phyloP scores from a whole-genome alignment of 371 early-diverging fungal species.

The Apophysomyces trapeziformis region DNA sequence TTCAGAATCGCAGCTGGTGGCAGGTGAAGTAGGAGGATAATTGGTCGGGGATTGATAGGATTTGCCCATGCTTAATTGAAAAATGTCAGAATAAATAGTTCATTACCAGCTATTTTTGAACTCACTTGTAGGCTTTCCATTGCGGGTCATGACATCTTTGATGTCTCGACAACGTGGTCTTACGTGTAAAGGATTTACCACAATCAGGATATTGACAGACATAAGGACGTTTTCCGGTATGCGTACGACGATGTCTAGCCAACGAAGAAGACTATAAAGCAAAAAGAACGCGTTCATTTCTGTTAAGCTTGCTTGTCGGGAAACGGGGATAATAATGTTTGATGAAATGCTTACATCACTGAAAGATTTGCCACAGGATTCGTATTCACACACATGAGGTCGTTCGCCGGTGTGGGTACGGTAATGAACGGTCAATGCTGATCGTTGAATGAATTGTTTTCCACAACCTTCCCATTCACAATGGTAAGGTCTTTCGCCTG shows the following conservation, averaged over 20 bases:
- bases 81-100: constrained; percentile 12
- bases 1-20: constrained; percentile 40
- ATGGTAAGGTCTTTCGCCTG: constrained; percentile 70
- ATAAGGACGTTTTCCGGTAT: constrained; percentile 47
- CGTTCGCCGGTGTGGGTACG: constrained; percentile 81
- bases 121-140: constrained; percentile 27
- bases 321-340: neutral
- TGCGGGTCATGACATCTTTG: constrained; percentile 46
- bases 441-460: constrained; percentile 78
- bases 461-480: constrained; percentile 66
- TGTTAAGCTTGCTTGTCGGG: neutral
- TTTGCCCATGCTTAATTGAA: constrained; percentile 16
- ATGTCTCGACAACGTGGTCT: constrained; percentile 68
- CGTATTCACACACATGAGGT: constrained; percentile 72
- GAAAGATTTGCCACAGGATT: constrained; percentile 61
- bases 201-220: constrained; percentile 46
- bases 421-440: constrained; percentile 75
- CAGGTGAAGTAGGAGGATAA: constrained; percentile 18
- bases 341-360: constrained; percentile 56
- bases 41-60: constrained; percentile 28
- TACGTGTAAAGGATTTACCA: constrained; percentile 62
- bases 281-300: constrained; percentile 7
- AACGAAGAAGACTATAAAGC: constrained; percentile 39
- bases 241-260: constrained; percentile 46
- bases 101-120: constrained; percentile 9